Base-by-base conservation (phyloP, 495 filamentous ascomycete genomes). In the Tuber microsphaerosporum region DNA sequence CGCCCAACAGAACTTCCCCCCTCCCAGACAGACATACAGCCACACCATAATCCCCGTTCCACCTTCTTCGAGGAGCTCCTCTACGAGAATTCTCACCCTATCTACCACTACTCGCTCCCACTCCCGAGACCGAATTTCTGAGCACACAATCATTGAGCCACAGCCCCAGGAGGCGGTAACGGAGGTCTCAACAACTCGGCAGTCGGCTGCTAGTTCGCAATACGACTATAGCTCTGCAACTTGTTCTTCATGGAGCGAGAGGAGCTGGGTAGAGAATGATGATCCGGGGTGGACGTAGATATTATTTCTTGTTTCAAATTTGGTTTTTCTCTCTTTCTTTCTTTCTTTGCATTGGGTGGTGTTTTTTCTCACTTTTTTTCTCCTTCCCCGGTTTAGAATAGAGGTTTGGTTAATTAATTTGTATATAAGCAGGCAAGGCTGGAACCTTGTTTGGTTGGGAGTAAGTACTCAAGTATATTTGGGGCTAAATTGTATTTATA, bases 181-280 rank as follows among this genome's bases (percentile, higher is more conserved):
- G 31, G 70, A 51, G 70, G 51, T 45, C 76, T 78, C 34, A 73
- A 71, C 31, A 70, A 19, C 78, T 61, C 39, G 74, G 73, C 41
- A 71, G 65, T 34, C 76, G 71, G 65, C 4, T 1, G 56, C 56
- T 65, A 65, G 26, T 26, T 34, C 56, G 56, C 56, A 65, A 17
- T 31, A 0, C 26, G 77, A 79, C 61, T 70, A 75, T 43, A 71
- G 76, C 45, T 79, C 69, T 7, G 42, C 72, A 1, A 79, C 73
- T 26, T 79, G 77, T 42, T 79, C 77, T n/a, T 79, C 76, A 37
- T 79, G 72, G 73, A 75, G 76, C 14, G 77, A 79, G 56, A 65
- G 77, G 41, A 75, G 77, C n/a, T 79, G 76, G 77, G 70, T 70
- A 9, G 77, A 75, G 69, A 73, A 71, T 4, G 77, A 79, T 71